Percentiles rank a stretch among this genome's conserved stretches.
phyloP scores from a whole-genome alignment of 2,329 filamentous ascomycete genomes.

The Botrytis fragariae region DNA sequence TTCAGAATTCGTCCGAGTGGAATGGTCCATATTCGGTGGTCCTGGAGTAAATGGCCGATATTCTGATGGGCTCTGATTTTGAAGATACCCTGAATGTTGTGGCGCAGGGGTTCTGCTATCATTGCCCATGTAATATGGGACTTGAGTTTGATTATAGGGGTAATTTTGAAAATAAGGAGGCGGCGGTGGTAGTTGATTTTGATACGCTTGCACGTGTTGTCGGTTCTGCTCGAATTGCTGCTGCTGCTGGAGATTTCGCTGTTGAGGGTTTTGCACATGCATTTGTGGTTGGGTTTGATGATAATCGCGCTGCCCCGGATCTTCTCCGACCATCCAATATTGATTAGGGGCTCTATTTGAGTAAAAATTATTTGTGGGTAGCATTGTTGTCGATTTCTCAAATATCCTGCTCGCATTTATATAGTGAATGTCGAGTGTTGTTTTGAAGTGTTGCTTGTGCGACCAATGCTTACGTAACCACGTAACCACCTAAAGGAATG shows the following conservation, averaged over 20 bases:
- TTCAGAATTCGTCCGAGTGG: neutral
- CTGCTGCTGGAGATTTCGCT: neutral
- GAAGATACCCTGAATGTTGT: neutral
- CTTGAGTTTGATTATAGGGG: neutral
- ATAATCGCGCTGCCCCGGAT: neutral
- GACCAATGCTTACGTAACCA: neutral
- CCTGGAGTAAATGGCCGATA: neutral
- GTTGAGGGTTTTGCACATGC: neutral
- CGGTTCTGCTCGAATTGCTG: neutral
- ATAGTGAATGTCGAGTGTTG: neutral
- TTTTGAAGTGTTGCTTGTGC: neutral
- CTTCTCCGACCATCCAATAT: neutral
- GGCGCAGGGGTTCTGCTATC: neutral
- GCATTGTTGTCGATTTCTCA: neutral
- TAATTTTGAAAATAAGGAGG: neutral
- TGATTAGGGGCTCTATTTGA: neutral
- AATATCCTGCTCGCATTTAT: neutral
- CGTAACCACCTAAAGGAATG: neutral
- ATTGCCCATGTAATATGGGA: neutral
- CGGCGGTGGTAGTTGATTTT: neutral
- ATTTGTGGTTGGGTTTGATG: neutral
- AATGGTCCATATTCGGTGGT: neutral
- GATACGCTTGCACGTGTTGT: slow-evolving; percentile 3
- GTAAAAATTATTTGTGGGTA: neutral
- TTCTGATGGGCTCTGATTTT: neutral